Base-by-base conservation (phyloP, 495 filamentous ascomycete genomes). In the Platismatia glauca region DNA sequence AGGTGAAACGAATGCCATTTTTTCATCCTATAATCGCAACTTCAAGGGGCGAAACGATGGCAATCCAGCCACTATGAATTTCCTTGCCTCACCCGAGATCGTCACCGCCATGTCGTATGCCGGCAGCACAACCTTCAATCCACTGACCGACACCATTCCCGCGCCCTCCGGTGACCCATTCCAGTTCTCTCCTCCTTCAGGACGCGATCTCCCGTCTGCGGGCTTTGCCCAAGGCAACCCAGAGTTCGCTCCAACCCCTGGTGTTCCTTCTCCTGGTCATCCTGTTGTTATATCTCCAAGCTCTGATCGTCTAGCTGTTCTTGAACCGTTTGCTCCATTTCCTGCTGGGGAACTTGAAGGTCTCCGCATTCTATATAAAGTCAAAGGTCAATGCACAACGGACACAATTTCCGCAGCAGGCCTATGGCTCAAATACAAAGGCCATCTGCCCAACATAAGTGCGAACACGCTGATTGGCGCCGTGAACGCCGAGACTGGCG, bases 351-450 rank as follows among this genome's bases (percentile, higher is more conserved):
- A 97, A 34, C 82, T 97, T 24, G 78, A 80, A 29, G 82, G 80
- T 43, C 78, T 95, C 18, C 81, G 82, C 34, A 90, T 98, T 22
- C 86, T 98, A 18, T 90, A 94, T 80, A 97, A 96, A 77, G 88
- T 97, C 56, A 87, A 90, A 62, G 94, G 94, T 61, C 95, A 98
- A 75, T 97, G 94, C 83, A 69, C 94, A 41, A 98, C 94, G 39
- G 94, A 98, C 75, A 96, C 94, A 64, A 98, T 98, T 73, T 97
- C 92, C 27, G 94, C 93, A 8, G 94, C 94, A 4, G 94, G 94
- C 8, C 92, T 92, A 5, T 98, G 94, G 94, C 81, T 98, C 41
- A 97, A 97, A 76, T 98, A 96, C 84, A 97, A 97, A 81, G 94
- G 94, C 65, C 94, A 98, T 73, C 83, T 98, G 38, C 90, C 93